Percentiles rank a stretch among this genome's conserved stretches.
These are phyloP conservation scores for Vitis rupestris DNA, from an alignment of 164 flowering plant genomes.

Conservation along the genomic window DNA sequence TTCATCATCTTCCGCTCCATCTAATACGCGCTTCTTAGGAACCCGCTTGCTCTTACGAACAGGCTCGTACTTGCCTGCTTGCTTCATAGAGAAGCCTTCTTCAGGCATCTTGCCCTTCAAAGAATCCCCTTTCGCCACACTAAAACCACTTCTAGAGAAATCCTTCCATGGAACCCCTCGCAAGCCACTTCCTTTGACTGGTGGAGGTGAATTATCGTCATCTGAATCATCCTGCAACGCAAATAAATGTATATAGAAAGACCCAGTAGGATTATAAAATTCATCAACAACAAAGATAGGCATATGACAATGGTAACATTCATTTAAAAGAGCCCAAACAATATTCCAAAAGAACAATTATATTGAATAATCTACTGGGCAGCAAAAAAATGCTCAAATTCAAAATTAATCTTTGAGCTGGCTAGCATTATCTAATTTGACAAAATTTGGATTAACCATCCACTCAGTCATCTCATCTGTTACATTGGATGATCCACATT, in stretches of 20 bases:
- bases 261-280: too few species aligned
- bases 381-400: too few species aligned
- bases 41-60: conserved; percentile 74
- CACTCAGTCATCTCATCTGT: too few species aligned
- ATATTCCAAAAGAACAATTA: too few species aligned
- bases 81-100: conserved; percentile 14
- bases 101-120: conserved; percentile 23
- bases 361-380: too few species aligned
- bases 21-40: conserved; percentile 55
- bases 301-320: too few species aligned
- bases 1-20: conserved; percentile 49
- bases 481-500: too few species aligned
- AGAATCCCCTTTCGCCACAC: conserved; percentile 11
- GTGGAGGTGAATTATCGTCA: conserved; percentile 31
- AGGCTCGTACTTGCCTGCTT: conserved; percentile 38
- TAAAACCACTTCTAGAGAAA: conserved; percentile 12
- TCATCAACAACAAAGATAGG: neutral
- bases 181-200: conserved; percentile 8
- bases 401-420: too few species aligned
- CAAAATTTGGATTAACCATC: too few species aligned
- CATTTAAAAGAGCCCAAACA: too few species aligned
- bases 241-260: neutral
- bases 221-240: conserved; percentile 44
- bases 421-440: too few species aligned
- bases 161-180: conserved; percentile 21